Evolutionary conservation across 352 stramenopile genomes (phyloP), one percentile per base, ranked within the genome.

Genomic region (Pythium vanterpoolii): DNA sequence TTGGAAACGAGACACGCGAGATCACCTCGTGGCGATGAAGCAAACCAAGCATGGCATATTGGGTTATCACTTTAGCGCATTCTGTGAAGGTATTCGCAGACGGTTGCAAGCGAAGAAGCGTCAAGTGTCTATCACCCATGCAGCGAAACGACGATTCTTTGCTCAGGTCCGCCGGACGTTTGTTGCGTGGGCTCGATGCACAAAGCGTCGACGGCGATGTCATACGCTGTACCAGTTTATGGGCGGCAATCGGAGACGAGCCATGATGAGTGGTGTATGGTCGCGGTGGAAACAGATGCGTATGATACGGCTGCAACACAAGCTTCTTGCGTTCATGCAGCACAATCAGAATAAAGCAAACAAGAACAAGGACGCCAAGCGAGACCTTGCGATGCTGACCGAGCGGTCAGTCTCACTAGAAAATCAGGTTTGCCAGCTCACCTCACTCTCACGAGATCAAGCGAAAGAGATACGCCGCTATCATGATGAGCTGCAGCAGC

Each of bases 41-140:
- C 28, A 68, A 10, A 73, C 71, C 16, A 93, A 93, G 51, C 69
- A 71, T 11, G 45, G 63, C 0, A 66, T 74, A 23, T 45, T 90
- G 11, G 60, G 70, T 5, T 68, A 55, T 0, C 74, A 89, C 43
- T 90, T 90, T 50, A 45, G 80, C n/a, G 64, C 72, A 7, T 76
- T 94, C 28, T 56, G 60, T 11, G 19, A 44, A 13, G 77, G 72
- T 10, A 66, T 89, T 26, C 21, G 31, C 8, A 59, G 51, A 0
- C 33, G 72, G 18, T 44, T 52, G 1, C 44, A 60, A 59, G 38
- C 60, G 1, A 69, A 79, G 60, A 70, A 60, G 31, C 45, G 60
- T 4, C 23, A 48, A 11, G 14, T 58, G 24, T 59, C 62, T 56
- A 46, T 55, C 8, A 8, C 8, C 1, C 46, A 68, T 33, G 46